phyloP scores from a whole-genome alignment of 2,329 filamentous ascomycete genomes.

The Diaporthe velutina region DNA sequence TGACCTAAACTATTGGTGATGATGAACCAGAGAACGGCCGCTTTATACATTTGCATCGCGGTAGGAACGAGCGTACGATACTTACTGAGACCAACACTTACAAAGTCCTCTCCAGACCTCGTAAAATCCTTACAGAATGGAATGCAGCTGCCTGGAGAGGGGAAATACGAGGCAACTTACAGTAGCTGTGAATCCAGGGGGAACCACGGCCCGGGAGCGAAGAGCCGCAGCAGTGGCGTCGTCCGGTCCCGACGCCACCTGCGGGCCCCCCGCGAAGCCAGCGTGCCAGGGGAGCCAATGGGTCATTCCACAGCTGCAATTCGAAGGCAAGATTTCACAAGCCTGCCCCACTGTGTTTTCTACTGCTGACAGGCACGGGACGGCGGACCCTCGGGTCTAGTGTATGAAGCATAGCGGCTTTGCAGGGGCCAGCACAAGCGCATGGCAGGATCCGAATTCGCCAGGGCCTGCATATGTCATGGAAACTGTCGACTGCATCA shows the following conservation, averaged over 20 bases:
- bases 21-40: neutral
- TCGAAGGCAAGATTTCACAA: neutral
- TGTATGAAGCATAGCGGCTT: neutral
- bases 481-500: neutral
- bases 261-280: neutral
- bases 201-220: neutral
- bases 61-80: neutral
- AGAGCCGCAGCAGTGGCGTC: constrained; percentile 8
- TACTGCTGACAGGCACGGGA: neutral
- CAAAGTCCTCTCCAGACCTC: neutral
- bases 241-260: neutral
- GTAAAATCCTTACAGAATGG: neutral
- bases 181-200: neutral
- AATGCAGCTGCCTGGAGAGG: constrained; percentile 23
- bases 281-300: neutral
- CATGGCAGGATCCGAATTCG: neutral
- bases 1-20: neutral
- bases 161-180: constrained; percentile 12
- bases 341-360: neutral
- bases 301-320: neutral
- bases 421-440: neutral
- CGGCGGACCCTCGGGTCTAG: neutral
- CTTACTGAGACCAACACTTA: neutral
- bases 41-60: neutral
- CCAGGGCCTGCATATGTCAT: neutral